Evolutionary conservation across 495 filamentous ascomycete species (phyloP), one percentile per base, ranked within the genome.

Genomic region (Parathielavia appendiculata): DNA sequence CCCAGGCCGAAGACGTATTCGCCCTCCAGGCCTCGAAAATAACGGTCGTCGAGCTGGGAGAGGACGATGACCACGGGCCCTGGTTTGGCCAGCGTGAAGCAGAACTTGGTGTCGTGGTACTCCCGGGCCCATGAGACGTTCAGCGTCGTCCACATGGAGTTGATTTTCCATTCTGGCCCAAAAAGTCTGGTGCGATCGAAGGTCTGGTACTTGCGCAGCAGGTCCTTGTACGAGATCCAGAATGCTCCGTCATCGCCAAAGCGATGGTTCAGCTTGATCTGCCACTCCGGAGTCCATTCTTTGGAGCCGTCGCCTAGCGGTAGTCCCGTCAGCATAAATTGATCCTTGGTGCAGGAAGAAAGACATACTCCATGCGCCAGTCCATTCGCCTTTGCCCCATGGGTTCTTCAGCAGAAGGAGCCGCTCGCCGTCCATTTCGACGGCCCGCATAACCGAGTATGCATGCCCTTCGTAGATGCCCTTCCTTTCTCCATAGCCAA

Each of bases 151-250:
- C 92, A 97, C 53, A 88, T 83, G 56, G 89, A 87, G 0, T 87
- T 83, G 35, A 96, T 79, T 20, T 82, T 86, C 92, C 92, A 96
- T 23, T 86, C 82, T 0, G 80, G 75, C n/a, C 85, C 86, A 60
- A 97, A 96, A 0, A 97, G 81, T n/a, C 92, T 82, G 1, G 91
- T 96, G 23, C 91, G 86, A 63, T 93, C 87, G 51, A 97, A 88
- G 61, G 82, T 81, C 56, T 86, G 83, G 62, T 89, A 97, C 65
- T 92, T 90, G 46, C 84, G 83, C 8, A 96, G 79, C 23, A 97
- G 80, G 65, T 97, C 92, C 26, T 86, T 78, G 67, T 91, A 95
- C 38, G 78, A 76, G 56, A 84, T 84, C 81, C 81, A 84, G 57
- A 83, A 84, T 5, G 75, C 85, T 3, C 91, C 91, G 65, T 96